Percentiles rank a stretch among this genome's conserved stretches.
Evolutionary conservation across 805 yeast genomes (phyloP).

Genomic region (Babjeviella inositovora): DNA sequence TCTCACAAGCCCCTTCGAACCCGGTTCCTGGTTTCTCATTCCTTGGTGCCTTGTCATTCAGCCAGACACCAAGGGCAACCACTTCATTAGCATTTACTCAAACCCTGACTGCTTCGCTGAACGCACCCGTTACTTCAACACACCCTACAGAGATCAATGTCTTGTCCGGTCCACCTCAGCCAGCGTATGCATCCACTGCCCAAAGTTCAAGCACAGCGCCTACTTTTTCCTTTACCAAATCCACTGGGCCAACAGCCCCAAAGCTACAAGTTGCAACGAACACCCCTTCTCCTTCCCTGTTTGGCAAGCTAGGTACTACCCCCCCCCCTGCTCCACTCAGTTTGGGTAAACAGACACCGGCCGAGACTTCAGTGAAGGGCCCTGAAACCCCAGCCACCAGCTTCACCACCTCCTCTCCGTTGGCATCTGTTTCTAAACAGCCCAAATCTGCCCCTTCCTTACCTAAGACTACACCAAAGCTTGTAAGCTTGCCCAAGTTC

Average conservation of each 20-base stretch:
- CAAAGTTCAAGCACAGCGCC: neutral
- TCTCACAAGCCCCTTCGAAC: too few species aligned
- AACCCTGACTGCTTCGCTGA: conserved; percentile 1
- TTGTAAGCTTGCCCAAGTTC: too few species aligned
- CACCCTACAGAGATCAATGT: neutral
- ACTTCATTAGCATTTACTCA: conserved; percentile 1
- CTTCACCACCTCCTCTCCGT: too few species aligned
- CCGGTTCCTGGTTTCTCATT: too few species aligned
- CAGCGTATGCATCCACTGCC: neutral
- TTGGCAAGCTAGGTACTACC: neutral
- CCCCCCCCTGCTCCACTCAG: too few species aligned
- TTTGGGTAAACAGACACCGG: too few species aligned
- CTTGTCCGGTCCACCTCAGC: neutral
- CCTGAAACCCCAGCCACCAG: too few species aligned
- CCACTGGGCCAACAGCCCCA: neutral
- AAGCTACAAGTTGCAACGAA: neutral
- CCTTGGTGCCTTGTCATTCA: too few species aligned
- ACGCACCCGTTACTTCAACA: neutral
- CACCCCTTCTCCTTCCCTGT: neutral
- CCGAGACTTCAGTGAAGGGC: too few species aligned
- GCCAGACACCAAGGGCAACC: conserved; percentile 2
- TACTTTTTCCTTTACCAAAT: neutral
- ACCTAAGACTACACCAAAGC: too few species aligned
- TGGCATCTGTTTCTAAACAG: too few species aligned
- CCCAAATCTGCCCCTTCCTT: too few species aligned